Conservation (phyloP, 768 basidiomycete species). For the Mycena metata region DNA sequence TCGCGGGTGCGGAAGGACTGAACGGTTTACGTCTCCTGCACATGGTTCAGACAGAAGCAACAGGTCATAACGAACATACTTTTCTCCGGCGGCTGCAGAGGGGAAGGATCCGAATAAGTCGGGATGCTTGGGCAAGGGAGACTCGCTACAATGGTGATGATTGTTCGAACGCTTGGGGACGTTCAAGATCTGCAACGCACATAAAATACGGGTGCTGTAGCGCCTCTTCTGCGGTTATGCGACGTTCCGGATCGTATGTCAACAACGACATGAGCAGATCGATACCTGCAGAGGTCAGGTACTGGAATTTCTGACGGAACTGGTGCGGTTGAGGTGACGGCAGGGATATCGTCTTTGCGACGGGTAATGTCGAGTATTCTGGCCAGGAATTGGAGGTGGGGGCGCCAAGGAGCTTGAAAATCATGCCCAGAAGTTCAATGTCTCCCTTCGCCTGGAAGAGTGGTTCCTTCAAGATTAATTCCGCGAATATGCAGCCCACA, state of each 20-base stretch:
- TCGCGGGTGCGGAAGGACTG: conserved; percentile 84
- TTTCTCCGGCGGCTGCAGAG: conserved; percentile 95
- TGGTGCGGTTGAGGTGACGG: conserved; percentile 81
- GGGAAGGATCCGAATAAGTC: conserved; percentile 97
- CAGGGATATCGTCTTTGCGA: conserved; percentile 82
- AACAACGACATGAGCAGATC: conserved; percentile 87
- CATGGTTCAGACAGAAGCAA: conserved; percentile 2
- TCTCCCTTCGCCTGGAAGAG: conserved; percentile 98
- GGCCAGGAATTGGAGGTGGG: conserved; percentile 92
- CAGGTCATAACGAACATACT: conserved; percentile 62
- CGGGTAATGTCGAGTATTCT: conserved; percentile 81
- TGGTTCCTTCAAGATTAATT: conserved; percentile 94
- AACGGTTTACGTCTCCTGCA: conserved; percentile 81
- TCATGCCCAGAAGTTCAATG: conserved; percentile 91
- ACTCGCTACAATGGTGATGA: conserved; percentile 69
- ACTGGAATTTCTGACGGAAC: conserved; percentile 88
- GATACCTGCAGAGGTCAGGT: conserved; percentile 86
- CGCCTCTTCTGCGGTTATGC: conserved; percentile 93
- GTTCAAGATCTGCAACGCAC: conserved; percentile 59
- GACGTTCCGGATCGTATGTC: conserved; percentile 88
- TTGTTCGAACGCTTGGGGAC: conserved; percentile 12
- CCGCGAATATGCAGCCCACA: conserved; percentile 98
- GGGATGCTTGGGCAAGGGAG: conserved; percentile 95
- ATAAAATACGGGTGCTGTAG: conserved; percentile 92
- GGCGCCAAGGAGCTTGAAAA: conserved; percentile 95